Evolutionary conservation across 164 flowering plant genomes (phyloP).

Genomic region (Cinnamomum micranthum): DNA sequence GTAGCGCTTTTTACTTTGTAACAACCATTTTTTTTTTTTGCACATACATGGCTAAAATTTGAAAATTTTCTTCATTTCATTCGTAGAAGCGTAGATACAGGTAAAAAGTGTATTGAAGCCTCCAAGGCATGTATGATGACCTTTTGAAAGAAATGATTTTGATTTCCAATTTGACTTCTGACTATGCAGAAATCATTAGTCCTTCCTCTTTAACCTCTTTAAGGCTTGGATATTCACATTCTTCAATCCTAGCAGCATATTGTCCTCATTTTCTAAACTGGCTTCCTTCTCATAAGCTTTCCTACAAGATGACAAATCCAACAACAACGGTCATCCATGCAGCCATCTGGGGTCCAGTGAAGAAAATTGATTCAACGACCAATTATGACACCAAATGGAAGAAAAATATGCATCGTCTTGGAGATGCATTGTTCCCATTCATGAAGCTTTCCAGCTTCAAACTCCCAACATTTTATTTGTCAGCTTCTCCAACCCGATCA

Average conservation of each 20-base stretch:
- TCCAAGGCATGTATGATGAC: neutral
- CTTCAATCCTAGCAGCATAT: neutral
- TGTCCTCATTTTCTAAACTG: neutral
- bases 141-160: neutral
- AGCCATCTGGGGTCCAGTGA: neutral
- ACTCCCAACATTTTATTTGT: neutral
- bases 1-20: no score
- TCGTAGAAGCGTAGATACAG: neutral
- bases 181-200: neutral
- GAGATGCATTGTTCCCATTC: neutral
- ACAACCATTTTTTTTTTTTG: neutral
- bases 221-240: neutral
- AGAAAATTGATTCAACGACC: neutral
- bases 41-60: neutral
- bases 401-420: neutral
- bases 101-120: neutral
- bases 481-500: conserved; percentile 3
- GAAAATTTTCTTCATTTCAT: neutral
- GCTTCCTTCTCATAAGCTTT: neutral
- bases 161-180: no score
- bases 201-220: neutral
- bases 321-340: neutral
- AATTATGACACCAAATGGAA: neutral
- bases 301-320: neutral
- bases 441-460: neutral